Conservation (phyloP, 2,329 filamentous ascomycete species). For the Didymella pomorum region DNA sequence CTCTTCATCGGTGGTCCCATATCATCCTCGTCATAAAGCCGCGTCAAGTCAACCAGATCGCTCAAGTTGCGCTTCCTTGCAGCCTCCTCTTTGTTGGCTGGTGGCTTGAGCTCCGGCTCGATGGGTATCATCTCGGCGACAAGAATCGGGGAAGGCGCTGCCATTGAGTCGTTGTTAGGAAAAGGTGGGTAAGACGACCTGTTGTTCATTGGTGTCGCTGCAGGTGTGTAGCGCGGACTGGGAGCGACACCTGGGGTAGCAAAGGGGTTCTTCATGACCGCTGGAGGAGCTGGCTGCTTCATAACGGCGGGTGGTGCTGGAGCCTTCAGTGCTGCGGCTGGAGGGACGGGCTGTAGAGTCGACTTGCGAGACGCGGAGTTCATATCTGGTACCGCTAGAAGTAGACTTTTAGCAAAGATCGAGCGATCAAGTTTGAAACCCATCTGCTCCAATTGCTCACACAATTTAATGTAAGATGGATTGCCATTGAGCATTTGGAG, state of each 20-base stretch:
- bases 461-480: conserved; percentile 64
- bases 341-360: conserved; percentile 18
- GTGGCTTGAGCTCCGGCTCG: conserved; percentile 40
- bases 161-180: conserved; percentile 18
- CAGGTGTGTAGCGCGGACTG: conserved; percentile 27
- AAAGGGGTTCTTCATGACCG: conserved; percentile 28
- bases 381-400: conserved; percentile 56
- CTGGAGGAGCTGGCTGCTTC: conserved; percentile 19
- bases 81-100: conserved; percentile 61
- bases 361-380: conserved; percentile 40
- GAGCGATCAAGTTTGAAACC: conserved; percentile 61
- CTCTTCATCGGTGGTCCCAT: conserved; percentile 49
- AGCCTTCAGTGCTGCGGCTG: conserved; percentile 12
- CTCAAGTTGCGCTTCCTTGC: conserved; percentile 64
- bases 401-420: conserved; percentile 61
- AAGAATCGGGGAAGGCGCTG: conserved; percentile 31
- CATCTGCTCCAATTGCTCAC: conserved; percentile 60
- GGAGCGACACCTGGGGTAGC: conserved; percentile 27
- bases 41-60: conserved; percentile 63
- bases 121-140: conserved; percentile 46
- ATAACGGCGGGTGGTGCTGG: conserved; percentile 10
- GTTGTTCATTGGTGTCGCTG: conserved; percentile 26
- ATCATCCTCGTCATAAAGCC: conserved; percentile 56
- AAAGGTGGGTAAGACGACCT: conserved; percentile 27
- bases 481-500: conserved; percentile 60